These are phyloP conservation scores for Bruguiera gymnorhiza DNA, from an alignment of 345 rosid genomes.

Conservation along the genomic window DNA sequence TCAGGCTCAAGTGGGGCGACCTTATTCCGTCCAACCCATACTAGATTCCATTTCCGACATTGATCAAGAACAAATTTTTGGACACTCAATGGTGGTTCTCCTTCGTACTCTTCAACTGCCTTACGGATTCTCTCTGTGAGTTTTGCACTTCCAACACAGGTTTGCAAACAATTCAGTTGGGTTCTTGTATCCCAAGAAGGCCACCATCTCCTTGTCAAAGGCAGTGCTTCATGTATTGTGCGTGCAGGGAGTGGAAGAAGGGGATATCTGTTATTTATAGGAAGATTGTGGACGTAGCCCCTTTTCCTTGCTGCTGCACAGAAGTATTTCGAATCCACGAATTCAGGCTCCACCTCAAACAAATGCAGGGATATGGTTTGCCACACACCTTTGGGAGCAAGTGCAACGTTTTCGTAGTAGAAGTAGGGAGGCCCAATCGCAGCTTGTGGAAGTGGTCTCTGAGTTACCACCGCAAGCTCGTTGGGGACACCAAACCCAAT, in stretches of 20 bases:
- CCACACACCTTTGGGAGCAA: constrained; percentile 97
- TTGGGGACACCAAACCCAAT: constrained; percentile 81
- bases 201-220: constrained; percentile 78
- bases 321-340: constrained; percentile 74
- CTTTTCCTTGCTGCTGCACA: constrained; percentile 93
- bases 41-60: constrained; percentile 84
- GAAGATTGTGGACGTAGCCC: constrained; percentile 85
- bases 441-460: constrained; percentile 55
- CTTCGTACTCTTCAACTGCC: constrained; percentile 48
- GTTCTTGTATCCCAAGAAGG: constrained; percentile 84
- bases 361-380: constrained; percentile 63
- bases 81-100: constrained; percentile 49
- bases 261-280: constrained; percentile 55
- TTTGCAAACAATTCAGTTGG: constrained; percentile 73
- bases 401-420: constrained; percentile 88
- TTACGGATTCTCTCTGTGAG: constrained; percentile 66
- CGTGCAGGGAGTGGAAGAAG: constrained; percentile 67
- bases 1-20: constrained; percentile 86
- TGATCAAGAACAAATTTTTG: constrained; percentile 59
- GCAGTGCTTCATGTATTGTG: constrained; percentile 70
- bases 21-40: constrained; percentile 91
- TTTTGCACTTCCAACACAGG: constrained; percentile 62
- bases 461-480: constrained; percentile 27
- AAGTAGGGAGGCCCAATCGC: constrained; percentile 75
- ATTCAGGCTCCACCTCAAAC: constrained; percentile 72